Percentiles rank a stretch among this genome's conserved stretches.
Conservation (phyloP, 2,329 filamentous ascomycete species). For the Venturia aucupariae region DNA sequence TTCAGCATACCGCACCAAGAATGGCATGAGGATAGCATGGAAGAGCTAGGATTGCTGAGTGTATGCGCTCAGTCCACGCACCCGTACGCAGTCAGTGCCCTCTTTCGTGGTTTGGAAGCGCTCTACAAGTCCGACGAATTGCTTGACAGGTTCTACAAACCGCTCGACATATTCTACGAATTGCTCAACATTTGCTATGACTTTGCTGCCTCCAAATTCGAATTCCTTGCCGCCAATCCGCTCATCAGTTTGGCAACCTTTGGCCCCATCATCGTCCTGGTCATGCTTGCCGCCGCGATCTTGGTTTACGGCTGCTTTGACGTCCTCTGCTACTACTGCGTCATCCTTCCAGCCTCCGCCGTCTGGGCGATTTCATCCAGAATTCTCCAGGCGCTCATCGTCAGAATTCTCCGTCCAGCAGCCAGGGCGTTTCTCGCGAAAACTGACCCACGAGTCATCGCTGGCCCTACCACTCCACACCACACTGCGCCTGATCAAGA, state of each 20-base stretch:
- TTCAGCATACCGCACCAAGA: not conserved
- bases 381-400: not conserved
- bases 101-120: too few relatives aligned
- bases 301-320: not conserved
- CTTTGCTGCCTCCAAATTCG: not conserved
- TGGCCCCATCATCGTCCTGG: not conserved
- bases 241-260: too few relatives aligned
- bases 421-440: not conserved
- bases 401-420: too few relatives aligned
- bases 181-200: not conserved
- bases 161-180: too few relatives aligned
- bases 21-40: too few relatives aligned
- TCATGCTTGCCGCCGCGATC: not conserved
- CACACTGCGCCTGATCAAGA: not conserved
- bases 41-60: too few relatives aligned
- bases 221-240: too few relatives aligned
- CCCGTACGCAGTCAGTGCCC: too few relatives aligned
- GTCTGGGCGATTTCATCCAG: not conserved
- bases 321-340: not conserved
- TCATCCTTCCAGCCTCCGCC: not conserved
- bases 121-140: too few relatives aligned
- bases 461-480: not conserved
- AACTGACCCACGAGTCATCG: not conserved
- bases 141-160: too few relatives aligned
- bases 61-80: too few relatives aligned